A percentile compares a stretch with the other conserved stretches of the same genome.
phyloP scores from a whole-genome alignment of 345 rosid genomes.

The Hibiscus syriacus region DNA sequence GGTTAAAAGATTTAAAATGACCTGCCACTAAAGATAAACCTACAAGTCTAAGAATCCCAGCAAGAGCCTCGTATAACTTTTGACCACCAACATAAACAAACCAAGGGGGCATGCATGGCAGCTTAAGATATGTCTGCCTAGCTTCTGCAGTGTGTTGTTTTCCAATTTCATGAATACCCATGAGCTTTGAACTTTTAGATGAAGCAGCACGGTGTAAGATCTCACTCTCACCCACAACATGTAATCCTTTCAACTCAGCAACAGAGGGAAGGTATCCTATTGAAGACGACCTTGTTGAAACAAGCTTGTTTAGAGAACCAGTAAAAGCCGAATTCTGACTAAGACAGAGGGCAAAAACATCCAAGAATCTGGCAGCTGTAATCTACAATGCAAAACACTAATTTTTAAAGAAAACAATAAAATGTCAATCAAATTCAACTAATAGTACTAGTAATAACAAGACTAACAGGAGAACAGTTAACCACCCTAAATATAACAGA shows the following conservation, averaged over 20 bases:
- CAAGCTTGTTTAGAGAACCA: constrained; percentile 70
- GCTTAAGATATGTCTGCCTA: constrained; percentile 30
- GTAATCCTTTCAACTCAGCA: constrained; percentile 60
- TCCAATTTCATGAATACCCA: constrained; percentile 20
- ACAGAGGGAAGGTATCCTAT: constrained; percentile 68
- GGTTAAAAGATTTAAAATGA: constrained; percentile 33
- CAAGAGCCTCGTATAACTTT: constrained; percentile 63
- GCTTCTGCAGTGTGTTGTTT: constrained; percentile 17
- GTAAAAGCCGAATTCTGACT: constrained; percentile 57
- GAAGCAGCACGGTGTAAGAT: constrained; percentile 22
- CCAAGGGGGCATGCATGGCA: constrained; percentile 90
- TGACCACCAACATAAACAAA: constrained; percentile 62
- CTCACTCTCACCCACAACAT: constrained; percentile 18
- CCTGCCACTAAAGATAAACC: constrained; percentile 87
- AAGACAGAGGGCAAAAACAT: constrained; percentile 63
- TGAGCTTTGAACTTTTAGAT: constrained; percentile 27
- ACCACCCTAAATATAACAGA: neutral
- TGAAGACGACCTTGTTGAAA: constrained; percentile 49
- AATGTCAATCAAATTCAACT: neutral
- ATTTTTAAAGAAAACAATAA: neutral
- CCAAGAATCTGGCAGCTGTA: constrained; percentile 76
- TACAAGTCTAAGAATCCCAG: constrained; percentile 78
- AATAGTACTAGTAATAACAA: neutral
- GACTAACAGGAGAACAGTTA: neutral
- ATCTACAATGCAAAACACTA: constrained; percentile 34